These are phyloP conservation scores for Talaromyces amestolkiae DNA, from an alignment of 2,329 filamentous ascomycete species.

Conservation along the genomic window DNA sequence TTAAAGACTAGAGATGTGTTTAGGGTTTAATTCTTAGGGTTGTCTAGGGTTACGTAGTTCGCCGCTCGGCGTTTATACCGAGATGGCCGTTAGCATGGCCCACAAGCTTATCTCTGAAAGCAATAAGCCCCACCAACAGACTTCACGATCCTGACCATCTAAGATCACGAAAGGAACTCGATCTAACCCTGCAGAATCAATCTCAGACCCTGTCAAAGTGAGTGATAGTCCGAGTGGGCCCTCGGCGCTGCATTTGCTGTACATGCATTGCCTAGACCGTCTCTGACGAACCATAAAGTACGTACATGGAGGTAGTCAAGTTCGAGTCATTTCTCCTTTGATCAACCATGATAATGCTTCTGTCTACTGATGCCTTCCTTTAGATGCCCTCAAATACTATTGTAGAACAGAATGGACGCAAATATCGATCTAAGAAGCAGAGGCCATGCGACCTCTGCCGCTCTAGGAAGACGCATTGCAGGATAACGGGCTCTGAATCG, in stretches of 20 bases:
- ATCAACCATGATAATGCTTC: neutral
- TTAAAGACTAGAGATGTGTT: neutral
- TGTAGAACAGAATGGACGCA: slow-evolving; percentile 16
- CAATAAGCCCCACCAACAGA: neutral
- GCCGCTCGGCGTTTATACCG: neutral
- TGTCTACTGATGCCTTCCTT: neutral
- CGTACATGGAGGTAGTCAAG: neutral
- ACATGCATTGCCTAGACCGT: neutral
- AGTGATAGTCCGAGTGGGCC: neutral
- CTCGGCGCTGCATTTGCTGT: neutral
- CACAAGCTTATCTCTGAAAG: neutral
- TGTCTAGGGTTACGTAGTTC: neutral
- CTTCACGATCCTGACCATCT: neutral
- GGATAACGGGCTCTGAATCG: neutral
- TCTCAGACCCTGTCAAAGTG: neutral
- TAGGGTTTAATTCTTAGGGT: neutral
- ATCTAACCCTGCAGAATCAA: neutral
- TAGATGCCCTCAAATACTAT: neutral
- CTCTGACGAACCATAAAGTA: neutral
- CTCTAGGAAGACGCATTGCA: slow-evolving; percentile 8
- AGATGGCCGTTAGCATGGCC: neutral
- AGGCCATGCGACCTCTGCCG: slow-evolving; percentile 12
- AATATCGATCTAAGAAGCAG: slow-evolving; percentile 12
- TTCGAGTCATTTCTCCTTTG: neutral
- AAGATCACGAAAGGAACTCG: neutral